Percentiles rank a stretch among this genome's conserved stretches.
Conservation (phyloP, 305 asterid genomes). For the Fraxinus dipetala region DNA sequence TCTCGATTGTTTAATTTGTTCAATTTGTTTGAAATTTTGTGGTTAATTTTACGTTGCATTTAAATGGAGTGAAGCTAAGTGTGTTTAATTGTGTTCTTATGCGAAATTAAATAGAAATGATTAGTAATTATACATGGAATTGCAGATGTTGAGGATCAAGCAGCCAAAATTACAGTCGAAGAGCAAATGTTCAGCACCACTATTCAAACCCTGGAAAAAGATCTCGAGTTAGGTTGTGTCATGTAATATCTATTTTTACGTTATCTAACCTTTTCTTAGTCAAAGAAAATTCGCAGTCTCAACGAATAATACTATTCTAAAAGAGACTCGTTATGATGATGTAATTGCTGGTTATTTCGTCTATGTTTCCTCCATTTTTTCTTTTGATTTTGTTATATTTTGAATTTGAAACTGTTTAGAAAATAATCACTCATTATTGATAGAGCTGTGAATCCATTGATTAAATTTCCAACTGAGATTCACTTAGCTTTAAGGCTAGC, state of each 20-base stretch:
- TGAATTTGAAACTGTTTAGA: not conserved
- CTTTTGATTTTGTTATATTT: not conserved
- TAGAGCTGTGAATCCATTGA: not conserved
- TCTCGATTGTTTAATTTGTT: conserved; percentile 3
- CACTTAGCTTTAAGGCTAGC: not conserved
- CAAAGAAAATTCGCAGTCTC: not conserved
- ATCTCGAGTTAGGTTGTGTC: conserved; percentile 30
- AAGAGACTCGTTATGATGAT: not conserved
- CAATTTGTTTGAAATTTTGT: not conserved
- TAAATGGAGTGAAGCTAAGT: not conserved
- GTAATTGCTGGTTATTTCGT: not conserved
- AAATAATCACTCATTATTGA: not conserved
- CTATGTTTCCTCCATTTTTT: not conserved
- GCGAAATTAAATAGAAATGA: not conserved
- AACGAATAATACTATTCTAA: not conserved
- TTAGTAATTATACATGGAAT: conserved; percentile 5
- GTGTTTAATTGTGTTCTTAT: not conserved
- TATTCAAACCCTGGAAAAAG: conserved; percentile 60
- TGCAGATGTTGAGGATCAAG: conserved; percentile 97
- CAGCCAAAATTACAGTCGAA: conserved; percentile 64
- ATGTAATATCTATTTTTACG: not conserved
- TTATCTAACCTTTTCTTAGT: not conserved
- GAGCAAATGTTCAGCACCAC: conserved; percentile 73
- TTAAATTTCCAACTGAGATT: not conserved
- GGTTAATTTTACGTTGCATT: not conserved